Percentiles rank a stretch among this genome's conserved stretches.
phyloP scores from a whole-genome alignment of 805 yeast genomes.

The Monosporozyma servazzii region DNA sequence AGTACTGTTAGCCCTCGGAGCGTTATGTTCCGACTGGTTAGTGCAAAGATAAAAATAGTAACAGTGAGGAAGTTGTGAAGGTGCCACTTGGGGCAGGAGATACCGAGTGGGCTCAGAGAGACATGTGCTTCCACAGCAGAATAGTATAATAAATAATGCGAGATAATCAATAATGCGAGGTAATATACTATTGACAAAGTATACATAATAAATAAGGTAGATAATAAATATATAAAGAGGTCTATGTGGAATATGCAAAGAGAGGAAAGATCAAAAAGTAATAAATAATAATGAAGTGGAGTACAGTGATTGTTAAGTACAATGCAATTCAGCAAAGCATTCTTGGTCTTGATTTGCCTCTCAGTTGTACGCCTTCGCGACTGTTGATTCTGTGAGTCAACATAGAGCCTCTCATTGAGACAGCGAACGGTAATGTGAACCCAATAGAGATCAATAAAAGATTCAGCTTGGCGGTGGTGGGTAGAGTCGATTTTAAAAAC shows the following conservation, averaged over 20 bases:
- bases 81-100: no score
- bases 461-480: background rate
- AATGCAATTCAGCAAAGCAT: constrained; percentile 1
- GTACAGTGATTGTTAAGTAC: background rate
- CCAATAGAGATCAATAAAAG: background rate
- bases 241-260: background rate
- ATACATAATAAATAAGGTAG: background rate
- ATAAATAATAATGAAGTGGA: background rate
- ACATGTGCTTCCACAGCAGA: no score
- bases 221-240: background rate
- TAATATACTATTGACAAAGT: background rate
- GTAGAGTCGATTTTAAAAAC: background rate
- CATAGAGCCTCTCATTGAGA: constrained; percentile 2
- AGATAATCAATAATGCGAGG: background rate
- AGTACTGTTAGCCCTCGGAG: no score
- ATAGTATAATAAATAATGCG: no score
- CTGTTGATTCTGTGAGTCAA: background rate
- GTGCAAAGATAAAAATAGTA: no score
- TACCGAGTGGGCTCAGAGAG: no score
- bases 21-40: no score
- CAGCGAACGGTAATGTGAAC: constrained; percentile 4
- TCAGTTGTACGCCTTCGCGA: background rate
- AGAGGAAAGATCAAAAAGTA: background rate
- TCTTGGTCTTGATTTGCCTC: constrained; percentile 4
- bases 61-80: no score